Evolutionary conservation across 1,139 yeast genomes (phyloP).

Genomic region (Pichia sp.): DNA sequence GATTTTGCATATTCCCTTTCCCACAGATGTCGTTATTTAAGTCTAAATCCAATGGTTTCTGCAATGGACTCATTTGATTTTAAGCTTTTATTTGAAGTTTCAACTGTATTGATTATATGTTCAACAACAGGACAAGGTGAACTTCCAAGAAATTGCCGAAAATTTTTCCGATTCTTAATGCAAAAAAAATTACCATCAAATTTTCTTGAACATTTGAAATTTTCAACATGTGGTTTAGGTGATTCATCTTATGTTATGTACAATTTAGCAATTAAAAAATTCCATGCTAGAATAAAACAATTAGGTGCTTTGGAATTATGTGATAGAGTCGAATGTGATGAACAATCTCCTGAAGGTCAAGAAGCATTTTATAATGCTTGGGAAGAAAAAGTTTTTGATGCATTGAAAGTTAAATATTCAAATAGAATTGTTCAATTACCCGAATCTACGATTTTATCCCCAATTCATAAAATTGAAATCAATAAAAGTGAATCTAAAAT

Average conservation of each 20-base stretch:
- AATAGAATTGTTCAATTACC: conserved; percentile 27
- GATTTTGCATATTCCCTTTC: conserved; percentile 72
- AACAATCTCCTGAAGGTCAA: conserved; percentile 69
- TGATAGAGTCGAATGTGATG: conserved; percentile 84
- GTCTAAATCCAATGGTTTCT: conserved; percentile 45
- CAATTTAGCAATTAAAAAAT: conserved; percentile 77
- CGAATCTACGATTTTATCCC: conserved; percentile 39
- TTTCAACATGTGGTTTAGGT: conserved; percentile 87
- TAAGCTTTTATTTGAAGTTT: conserved; percentile 42
- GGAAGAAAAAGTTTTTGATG: conserved; percentile 49
- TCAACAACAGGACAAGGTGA: conserved; percentile 98
- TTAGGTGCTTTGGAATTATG: conserved; percentile 73
- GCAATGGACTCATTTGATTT: conserved; percentile 61
- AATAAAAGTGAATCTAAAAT: conserved; percentile 11
- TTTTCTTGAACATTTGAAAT: conserved; percentile 52
- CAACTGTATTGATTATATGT: conserved; percentile 41
- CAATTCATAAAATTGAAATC: conserved; percentile 34
- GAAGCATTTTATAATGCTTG: conserved; percentile 76
- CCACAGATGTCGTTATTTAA: conserved; percentile 48
- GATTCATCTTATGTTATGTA: conserved; percentile 86
- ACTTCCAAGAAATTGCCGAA: conserved; percentile 68
- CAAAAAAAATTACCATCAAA: conserved; percentile 60
- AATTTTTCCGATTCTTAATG: conserved; percentile 68
- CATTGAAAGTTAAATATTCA: conserved; percentile 30
- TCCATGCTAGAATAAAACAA: conserved; percentile 71